These are phyloP conservation scores for Mycena albidolilacea DNA, from an alignment of 768 basidiomycete genomes.

Conservation along the genomic window DNA sequence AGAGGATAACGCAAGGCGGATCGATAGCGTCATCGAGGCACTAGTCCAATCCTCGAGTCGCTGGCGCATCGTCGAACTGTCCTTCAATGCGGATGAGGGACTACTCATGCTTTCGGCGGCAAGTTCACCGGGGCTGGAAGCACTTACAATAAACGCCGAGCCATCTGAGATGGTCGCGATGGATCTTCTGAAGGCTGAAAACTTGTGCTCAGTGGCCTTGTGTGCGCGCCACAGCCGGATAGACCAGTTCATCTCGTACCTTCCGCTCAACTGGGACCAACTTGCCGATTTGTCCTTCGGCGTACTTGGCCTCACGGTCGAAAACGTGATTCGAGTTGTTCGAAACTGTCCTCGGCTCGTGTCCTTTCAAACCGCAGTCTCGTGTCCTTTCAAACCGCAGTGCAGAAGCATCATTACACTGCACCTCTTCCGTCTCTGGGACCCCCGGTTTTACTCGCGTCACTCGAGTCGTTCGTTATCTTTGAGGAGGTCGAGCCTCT, in stretches of 20 bases:
- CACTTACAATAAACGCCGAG: not conserved
- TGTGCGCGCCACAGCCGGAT: not conserved
- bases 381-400: not conserved
- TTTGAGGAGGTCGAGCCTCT: not conserved
- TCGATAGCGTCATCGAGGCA: not conserved
- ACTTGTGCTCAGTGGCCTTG: not conserved
- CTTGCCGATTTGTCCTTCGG: not conserved
- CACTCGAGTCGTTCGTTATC: not conserved
- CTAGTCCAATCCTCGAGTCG: not conserved
- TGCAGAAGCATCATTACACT: not conserved
- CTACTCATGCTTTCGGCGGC: not conserved
- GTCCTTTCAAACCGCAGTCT: not conserved
- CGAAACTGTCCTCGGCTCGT: not conserved
- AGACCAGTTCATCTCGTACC: not conserved
- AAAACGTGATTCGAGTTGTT: not conserved
- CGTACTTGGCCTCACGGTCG: not conserved
- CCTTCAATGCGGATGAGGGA: not conserved
- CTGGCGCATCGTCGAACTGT: not conserved
- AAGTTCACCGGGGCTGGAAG: not conserved
- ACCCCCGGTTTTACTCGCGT: not conserved
- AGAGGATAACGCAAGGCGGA: not conserved
- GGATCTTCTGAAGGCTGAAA: not conserved
- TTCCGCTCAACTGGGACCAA: not conserved
- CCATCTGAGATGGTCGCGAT: not conserved
- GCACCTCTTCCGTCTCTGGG: not conserved